Conservation (phyloP, 768 basidiomycete genomes). For the Lactifluus rugatus region DNA sequence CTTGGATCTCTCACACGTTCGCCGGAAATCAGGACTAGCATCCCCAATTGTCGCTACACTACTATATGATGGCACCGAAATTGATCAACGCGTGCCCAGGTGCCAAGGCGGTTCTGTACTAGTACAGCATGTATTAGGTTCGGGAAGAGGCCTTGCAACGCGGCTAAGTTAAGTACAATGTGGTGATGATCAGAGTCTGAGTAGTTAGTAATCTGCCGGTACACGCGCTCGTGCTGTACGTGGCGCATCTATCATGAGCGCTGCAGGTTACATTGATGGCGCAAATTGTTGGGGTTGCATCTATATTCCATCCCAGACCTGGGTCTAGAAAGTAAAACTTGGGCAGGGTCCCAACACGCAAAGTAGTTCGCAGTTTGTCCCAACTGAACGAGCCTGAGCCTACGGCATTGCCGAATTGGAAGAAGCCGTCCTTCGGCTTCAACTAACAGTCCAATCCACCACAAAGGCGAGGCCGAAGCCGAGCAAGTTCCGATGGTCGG, state of each 20-base stretch:
- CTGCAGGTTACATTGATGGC: neutral
- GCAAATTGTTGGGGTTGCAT: neutral
- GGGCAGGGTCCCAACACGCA: no score
- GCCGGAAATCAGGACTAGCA: neutral
- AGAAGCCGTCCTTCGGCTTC: no score
- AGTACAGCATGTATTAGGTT: neutral
- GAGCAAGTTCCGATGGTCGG: no score
- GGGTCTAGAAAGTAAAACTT: neutral
- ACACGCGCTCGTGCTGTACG: neutral
- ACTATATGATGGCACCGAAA: no score
- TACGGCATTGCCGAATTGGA: constrained; percentile 5
- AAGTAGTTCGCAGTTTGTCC: no score
- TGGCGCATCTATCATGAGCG: neutral
- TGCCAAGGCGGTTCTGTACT: no score
- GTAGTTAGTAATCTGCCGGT: neutral
- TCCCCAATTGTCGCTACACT: no score
- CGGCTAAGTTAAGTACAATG: no score
- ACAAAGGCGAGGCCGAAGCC: no score
- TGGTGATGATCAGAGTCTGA: neutral
- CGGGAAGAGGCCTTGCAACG: neutral
- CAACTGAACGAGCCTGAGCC: neutral
- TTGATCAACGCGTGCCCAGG: no score
- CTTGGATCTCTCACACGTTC: no score
- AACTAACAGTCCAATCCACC: no score
- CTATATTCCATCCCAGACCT: neutral